These are phyloP conservation scores for Nowakowskiella sp. DNA, from an alignment of 192 early-diverging fungal species.

Conservation along the genomic window DNA sequence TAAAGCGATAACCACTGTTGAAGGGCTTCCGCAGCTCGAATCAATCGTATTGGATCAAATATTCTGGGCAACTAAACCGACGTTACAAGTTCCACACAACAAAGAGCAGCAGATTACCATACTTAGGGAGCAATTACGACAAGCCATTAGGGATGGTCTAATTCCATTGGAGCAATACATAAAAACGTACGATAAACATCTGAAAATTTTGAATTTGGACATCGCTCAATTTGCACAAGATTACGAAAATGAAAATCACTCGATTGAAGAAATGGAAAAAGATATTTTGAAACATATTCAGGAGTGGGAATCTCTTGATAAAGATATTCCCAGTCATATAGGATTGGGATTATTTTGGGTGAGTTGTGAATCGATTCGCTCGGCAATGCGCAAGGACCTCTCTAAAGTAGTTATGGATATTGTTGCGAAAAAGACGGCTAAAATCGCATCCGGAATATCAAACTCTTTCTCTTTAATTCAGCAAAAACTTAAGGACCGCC, in stretches of 20 bases:
- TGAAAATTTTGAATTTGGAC: slow-evolving; percentile 42
- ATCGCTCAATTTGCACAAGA: slow-evolving; percentile 38
- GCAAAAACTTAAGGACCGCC: slow-evolving; percentile 37
- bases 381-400: slow-evolving; percentile 47
- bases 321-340: slow-evolving; percentile 50
- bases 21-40: slow-evolving; percentile 49
- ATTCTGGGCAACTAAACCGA: slow-evolving; percentile 52
- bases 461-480: slow-evolving; percentile 40
- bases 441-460: slow-evolving; percentile 34
- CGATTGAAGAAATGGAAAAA: slow-evolving; percentile 49
- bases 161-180: slow-evolving; percentile 36
- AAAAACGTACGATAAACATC: slow-evolving; percentile 42
- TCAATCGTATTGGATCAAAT: slow-evolving; percentile 51
- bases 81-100: slow-evolving; percentile 38
- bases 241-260: slow-evolving; percentile 44
- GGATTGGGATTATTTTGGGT: slow-evolving; percentile 49
- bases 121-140: slow-evolving; percentile 21
- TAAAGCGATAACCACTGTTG: slow-evolving; percentile 41
- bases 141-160: slow-evolving; percentile 28
- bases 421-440: slow-evolving; percentile 26
- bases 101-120: slow-evolving; percentile 29
- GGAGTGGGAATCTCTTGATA: slow-evolving; percentile 53
- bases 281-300: slow-evolving; percentile 38
- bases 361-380: slow-evolving; percentile 43
- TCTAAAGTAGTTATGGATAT: slow-evolving; percentile 47